Base-by-base conservation (phyloP, 176 grass and related monocot genomes). In the Carex kokanica region DNA sequence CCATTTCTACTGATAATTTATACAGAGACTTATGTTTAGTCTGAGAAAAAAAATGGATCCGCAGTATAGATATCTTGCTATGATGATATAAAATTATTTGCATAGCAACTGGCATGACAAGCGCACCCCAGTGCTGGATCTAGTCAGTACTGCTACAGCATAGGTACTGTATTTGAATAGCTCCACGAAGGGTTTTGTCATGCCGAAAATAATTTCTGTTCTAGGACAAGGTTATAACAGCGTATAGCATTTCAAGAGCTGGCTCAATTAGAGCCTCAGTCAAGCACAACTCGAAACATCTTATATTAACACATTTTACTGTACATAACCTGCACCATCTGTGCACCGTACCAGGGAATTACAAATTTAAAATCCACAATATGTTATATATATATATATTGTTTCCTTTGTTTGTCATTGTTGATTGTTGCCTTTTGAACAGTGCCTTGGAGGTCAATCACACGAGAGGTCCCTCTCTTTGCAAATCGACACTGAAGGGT, bases 161-260 rank as follows among this genome's bases (percentile, higher is more conserved):
- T 17, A 80, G 25, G 55, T 84, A 47, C 63, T 56, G 16, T 81
- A 57, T 84, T 51, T 61, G 31, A 69, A 90, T 88, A 57, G 55
- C 41, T 80, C 85, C 15, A 21, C 1, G 2, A 8, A 53, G 29
- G 47, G 23, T 75, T 29, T 27, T 54, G 45, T 29, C 45, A 9
- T 75, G 12, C 43, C 23, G 8, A 1, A 27, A 11, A 15, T 75
- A 13, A 75, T 53, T 13, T 29, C 72, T 54, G 5, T 54, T 54
- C 45, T 45, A 53, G 47, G 72, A 53, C 40, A 47, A 51, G 43
- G 18, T 40, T 41, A 16, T 47, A 15, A 2, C 13, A 54, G 21
- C 15, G 4, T 73, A 20, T 40, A 45, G 36, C 15, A 47, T 54
- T 54, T 25, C 72, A 75, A 75, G 47, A 24, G 27, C 43, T 54